phyloP scores from a whole-genome alignment of 345 rosid species.

The Mangifera indica region DNA sequence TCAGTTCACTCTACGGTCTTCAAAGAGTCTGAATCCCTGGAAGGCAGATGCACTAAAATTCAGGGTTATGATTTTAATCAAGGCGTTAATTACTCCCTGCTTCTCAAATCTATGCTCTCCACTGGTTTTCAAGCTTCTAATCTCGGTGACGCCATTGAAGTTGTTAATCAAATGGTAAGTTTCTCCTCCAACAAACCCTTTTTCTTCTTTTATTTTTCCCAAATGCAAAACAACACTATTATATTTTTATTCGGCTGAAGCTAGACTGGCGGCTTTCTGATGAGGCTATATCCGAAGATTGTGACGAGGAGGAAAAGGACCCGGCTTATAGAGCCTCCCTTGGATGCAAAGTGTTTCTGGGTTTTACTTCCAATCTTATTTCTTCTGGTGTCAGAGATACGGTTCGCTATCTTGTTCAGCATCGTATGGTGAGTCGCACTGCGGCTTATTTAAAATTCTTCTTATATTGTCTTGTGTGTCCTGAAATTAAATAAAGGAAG shows the following conservation, averaged over 20 bases:
- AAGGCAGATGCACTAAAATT: slow-evolving; percentile 59
- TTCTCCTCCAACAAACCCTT: slow-evolving; percentile 9
- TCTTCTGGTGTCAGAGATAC: slow-evolving; percentile 91
- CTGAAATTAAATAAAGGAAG: not conserved
- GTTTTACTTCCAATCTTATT: slow-evolving; percentile 94
- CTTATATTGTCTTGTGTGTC: not conserved
- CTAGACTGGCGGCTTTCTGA: slow-evolving; percentile 87
- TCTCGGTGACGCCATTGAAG: slow-evolving; percentile 75
- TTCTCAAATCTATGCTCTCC: slow-evolving; percentile 71
- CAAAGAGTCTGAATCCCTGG: slow-evolving; percentile 69
- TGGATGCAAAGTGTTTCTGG: slow-evolving; percentile 82
- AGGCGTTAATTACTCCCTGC: slow-evolving; percentile 56
- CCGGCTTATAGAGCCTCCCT: slow-evolving; percentile 64
- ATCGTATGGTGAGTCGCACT: slow-evolving; percentile 69
- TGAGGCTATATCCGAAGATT: slow-evolving; percentile 58
- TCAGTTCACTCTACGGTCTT: slow-evolving; percentile 68
- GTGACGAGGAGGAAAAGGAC: slow-evolving; percentile 69
- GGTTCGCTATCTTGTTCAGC: slow-evolving; percentile 80
- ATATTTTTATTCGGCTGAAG: slow-evolving; percentile 42
- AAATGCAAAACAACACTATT: not conserved
- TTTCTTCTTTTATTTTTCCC: not conserved
- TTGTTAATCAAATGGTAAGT: slow-evolving; percentile 80
- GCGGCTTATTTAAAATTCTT: not conserved
- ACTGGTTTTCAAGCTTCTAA: slow-evolving; percentile 98
- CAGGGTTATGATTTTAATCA: slow-evolving; percentile 84